Base-by-base conservation (phyloP, 1,284 basidiomycete genomes). In the Pseudozyma pruni region DNA sequence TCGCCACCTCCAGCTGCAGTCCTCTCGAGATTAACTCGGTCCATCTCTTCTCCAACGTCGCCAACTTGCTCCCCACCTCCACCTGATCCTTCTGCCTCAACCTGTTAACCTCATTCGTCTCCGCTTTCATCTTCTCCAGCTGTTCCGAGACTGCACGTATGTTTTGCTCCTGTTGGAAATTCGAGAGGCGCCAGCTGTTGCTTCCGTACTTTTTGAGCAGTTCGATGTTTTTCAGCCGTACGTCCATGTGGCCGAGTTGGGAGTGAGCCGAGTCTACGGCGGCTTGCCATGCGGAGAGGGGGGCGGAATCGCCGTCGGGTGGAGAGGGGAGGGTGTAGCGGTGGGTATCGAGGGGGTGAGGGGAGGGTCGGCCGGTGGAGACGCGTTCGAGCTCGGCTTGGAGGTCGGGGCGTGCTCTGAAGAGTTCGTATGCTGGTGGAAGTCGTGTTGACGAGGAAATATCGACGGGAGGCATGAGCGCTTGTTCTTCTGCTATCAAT, bases 1-100 rank as follows among this genome's bases (percentile, higher is more conserved):
- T 94, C n/a, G 92, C 93, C 85, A 95, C 89, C 85, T 94, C 92
- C 71, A 94, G 90, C 83, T 94, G 92, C 68, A 95, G 83, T 29
- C 92, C 89, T 75, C 87, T 90, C 37, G 91, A 92, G 58, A 95
- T 90, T 37, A 94, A 85, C 81, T 93, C 91, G 10, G 90, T 93
- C 93, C 93, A 95, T 51, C 89, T 87, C 47, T 88, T 90, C 83
- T 94, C 92, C 47, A 94, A 84, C 10, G 87, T 84, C n/a, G 88
- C 90, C 61, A 95, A 84, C 74, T 91, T 90, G 50, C 87, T 86
- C 39, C 93, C 93, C 17, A 89, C 84, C n/a, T 86, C 86, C 29
- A 89, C 89, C 90, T 94, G 79, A 27, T 59, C 57, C 27, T 59
- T 58, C 39, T 76, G 70, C 10, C 78, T 48, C 14, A 59, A 22